These are phyloP conservation scores for Naematelia aurantialba DNA, from an alignment of 768 basidiomycete species.

Conservation along the genomic window DNA sequence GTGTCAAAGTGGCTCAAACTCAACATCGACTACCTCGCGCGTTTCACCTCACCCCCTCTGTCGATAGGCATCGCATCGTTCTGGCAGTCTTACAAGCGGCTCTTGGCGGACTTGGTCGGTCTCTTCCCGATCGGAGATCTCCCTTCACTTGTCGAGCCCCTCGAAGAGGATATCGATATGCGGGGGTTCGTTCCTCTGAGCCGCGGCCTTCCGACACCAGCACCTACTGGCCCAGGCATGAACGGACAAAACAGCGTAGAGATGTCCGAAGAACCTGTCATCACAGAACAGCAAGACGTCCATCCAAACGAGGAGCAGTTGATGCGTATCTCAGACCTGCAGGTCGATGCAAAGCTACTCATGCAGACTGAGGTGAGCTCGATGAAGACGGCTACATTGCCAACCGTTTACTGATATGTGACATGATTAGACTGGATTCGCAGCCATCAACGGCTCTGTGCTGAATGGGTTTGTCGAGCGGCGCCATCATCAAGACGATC, in stretches of 20 bases:
- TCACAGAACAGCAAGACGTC: conserved; percentile 43
- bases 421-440: background rate
- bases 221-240: background rate
- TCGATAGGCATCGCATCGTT: conserved; percentile 54
- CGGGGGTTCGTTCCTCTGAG: conserved; percentile 80
- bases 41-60: conserved; percentile 48
- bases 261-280: background rate
- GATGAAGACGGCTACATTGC: background rate
- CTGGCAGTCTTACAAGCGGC: conserved; percentile 69
- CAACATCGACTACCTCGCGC: conserved; percentile 66
- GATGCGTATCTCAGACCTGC: conserved; percentile 84
- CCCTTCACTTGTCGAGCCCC: conserved; percentile 58
- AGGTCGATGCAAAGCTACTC: conserved; percentile 69
- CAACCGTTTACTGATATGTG: no score
- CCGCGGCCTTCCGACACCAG: conserved; percentile 54
- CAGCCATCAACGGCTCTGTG: background rate
- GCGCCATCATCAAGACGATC: conserved; percentile 52
- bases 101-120: conserved; percentile 60
- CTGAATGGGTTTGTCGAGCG: background rate
- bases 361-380: conserved; percentile 59
- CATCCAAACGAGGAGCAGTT: conserved; percentile 95
- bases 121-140: conserved; percentile 68
- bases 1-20: conserved; percentile 82
- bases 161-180: conserved; percentile 90
- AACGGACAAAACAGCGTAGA: background rate